Evolutionary conservation across 129 eudicot genomes (phyloP).

Genomic region (Centrapalus pauciflorus): DNA sequence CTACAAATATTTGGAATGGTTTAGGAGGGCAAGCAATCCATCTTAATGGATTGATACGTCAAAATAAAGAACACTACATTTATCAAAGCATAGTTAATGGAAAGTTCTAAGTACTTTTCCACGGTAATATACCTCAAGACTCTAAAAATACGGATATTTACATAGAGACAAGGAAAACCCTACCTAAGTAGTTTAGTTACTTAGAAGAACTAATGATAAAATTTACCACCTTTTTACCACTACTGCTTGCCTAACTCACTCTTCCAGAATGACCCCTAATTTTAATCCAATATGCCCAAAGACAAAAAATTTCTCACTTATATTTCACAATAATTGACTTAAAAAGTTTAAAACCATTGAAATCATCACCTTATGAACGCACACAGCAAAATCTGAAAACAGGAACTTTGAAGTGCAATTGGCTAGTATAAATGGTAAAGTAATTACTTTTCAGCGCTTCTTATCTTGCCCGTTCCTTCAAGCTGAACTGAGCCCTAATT

Average conservation of each 20-base stretch:
- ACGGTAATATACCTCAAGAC: neutral
- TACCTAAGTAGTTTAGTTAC: neutral
- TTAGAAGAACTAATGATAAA: neutral
- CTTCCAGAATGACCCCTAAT: slow-evolving; percentile 27
- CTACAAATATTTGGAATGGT: neutral
- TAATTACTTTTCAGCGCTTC: neutral
- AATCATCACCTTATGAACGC: neutral
- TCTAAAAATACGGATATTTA: neutral
- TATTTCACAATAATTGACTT: neutral
- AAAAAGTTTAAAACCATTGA: neutral
- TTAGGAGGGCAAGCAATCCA: neutral
- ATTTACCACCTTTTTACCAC: neutral
- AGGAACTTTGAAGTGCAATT: slow-evolving; percentile 8
- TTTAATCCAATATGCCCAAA: neutral
- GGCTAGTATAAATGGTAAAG: slow-evolving; percentile 1
- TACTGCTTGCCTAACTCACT: neutral
- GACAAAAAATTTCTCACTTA: neutral
- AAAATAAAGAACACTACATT: neutral
- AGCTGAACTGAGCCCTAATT: slow-evolving; percentile 45
- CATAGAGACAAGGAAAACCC: neutral
- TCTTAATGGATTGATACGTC: neutral
- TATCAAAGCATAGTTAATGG: neutral
- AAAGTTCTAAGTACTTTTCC: neutral
- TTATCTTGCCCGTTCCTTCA: neutral
- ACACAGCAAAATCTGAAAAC: slow-evolving; percentile 3